phyloP scores from a whole-genome alignment of 1,284 basidiomycete genomes.

The Puccinia sorghi region DNA sequence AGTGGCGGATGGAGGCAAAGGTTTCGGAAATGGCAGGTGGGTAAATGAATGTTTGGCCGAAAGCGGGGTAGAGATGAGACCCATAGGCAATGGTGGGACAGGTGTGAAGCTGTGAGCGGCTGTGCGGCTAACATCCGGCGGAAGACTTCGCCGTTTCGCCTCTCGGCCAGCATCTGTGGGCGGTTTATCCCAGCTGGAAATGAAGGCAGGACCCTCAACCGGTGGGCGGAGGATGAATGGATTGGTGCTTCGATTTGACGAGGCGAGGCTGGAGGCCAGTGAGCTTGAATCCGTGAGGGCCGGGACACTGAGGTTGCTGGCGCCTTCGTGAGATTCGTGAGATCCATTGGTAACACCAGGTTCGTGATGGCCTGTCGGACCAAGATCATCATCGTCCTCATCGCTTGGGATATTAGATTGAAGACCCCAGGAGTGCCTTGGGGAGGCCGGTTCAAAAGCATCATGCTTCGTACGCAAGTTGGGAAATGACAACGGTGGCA shows the following conservation, averaged over 20 bases:
- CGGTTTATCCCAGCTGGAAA: constrained; percentile 34
- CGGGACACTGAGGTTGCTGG: constrained; percentile 43
- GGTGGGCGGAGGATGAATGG: not conserved
- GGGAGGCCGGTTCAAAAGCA: constrained; percentile 1
- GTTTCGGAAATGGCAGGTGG: constrained; percentile 2
- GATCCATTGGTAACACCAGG: constrained; percentile 36
- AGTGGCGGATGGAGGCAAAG: not conserved
- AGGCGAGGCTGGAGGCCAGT: constrained; percentile 47
- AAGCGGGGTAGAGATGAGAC: constrained; percentile 1
- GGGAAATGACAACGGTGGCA: not conserved
- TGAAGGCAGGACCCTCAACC: not conserved
- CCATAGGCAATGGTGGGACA: constrained; percentile 18
- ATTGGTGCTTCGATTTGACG: constrained; percentile 32
- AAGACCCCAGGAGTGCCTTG: constrained; percentile 26
- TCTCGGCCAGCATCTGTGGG: constrained; percentile 22
- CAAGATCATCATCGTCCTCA: constrained; percentile 42
- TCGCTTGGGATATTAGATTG: constrained; percentile 35
- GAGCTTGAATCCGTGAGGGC: constrained; percentile 49
- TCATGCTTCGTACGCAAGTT: not conserved
- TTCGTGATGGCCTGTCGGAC: constrained; percentile 12
- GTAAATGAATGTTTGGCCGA: constrained; percentile 11
- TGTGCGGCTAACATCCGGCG: constrained; percentile 21
- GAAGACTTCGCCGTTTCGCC: constrained; percentile 46
- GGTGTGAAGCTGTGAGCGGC: not conserved
- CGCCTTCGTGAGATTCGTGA: constrained; percentile 45